phyloP scores from a whole-genome alignment of 805 yeast species.

The Wickerhamiella alocasiicola region DNA sequence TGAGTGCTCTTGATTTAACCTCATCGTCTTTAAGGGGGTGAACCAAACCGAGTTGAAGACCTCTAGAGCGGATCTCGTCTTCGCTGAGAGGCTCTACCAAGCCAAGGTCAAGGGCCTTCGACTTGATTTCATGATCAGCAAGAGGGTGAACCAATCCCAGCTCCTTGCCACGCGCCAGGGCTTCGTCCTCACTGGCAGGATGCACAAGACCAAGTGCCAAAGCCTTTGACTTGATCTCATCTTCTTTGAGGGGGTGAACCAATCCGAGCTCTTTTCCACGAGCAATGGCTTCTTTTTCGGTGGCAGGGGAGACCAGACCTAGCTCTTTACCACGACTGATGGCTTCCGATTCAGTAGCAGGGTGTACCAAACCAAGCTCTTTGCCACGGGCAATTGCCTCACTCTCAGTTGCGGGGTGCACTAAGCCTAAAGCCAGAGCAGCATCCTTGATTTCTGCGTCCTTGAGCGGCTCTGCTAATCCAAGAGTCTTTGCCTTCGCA shows the following conservation, averaged over 20 bases:
- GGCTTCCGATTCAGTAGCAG: slow-evolving; percentile 10
- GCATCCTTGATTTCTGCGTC: slow-evolving; percentile 6
- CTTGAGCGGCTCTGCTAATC: slow-evolving; percentile 18
- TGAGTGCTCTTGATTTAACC: not conserved
- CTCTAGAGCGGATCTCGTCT: not conserved
- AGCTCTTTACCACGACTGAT: not conserved
- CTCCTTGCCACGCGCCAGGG: not conserved
- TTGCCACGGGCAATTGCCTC: slow-evolving; percentile 11
- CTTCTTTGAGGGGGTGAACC: slow-evolving; percentile 13
- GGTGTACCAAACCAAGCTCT: slow-evolving; percentile 43
- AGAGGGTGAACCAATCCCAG: slow-evolving; percentile 13
- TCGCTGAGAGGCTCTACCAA: slow-evolving; percentile 13
- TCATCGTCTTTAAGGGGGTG: slow-evolving; percentile 6
- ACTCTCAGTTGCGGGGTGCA: slow-evolving; percentile 11
- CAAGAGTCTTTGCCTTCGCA: slow-evolving; percentile 19
- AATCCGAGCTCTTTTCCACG: slow-evolving; percentile 8
- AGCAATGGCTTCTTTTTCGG: not conserved
- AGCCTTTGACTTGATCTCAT: slow-evolving; percentile 12
- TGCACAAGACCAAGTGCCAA: slow-evolving; percentile 3
- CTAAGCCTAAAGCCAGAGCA: slow-evolving; percentile 15
- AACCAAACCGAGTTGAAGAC: slow-evolving; percentile 13
- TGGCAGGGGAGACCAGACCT: slow-evolving; percentile 16
- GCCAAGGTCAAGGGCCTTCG: slow-evolving; percentile 17
- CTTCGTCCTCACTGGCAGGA: slow-evolving; percentile 1
- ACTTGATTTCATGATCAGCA: slow-evolving; percentile 13